Evolutionary conservation across 352 stramenopile genomes (phyloP), one percentile per base, ranked within the genome.

Genomic region (Chrysophaeum taylorii): DNA sequence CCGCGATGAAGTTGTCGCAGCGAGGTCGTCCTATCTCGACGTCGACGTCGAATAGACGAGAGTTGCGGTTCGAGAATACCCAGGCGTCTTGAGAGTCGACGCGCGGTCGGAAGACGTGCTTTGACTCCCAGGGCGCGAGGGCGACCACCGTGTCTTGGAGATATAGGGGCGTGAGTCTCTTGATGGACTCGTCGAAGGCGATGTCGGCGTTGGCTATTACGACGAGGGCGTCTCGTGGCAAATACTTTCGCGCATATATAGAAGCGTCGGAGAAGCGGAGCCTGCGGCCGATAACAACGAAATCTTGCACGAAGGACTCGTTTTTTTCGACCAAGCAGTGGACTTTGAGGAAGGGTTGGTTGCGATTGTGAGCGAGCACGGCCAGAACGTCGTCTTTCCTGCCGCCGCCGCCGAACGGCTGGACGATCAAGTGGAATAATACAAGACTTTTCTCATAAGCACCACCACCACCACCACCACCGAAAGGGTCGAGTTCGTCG

Each of bases 1-100:
- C 21, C 2, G 67, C 67, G 25, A 63, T 18, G 31, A 48, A 52
- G 42, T 72, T 72, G 43, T 72, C 67, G 48, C 67, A 72, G 12
- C 67, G 67, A 21, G 67, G 38, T 12, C 37, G 48, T 16, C 67
- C 67, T 16, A 72, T 48, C 31, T 42, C 43, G 29, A 67, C 36
- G 0, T 67, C 4, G 43, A 50, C 25, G 0, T 2, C 45, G 12
- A 27, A 5, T 25, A 25, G 45, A 0, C n/a, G 52, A 29, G 25
- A 81, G 27, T 7, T 74, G 76, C 21, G 76, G 27, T 9, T 66
- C 72, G 39, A 79, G n/a, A n/a, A 79, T 12, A 77, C 50, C 76
- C 76, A 81, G 27, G 71, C 62, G 33, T 81, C 76, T 39, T 81
- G 76, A 37, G 69, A 77, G 42, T 81, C 76, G 1, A 60, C 72